These are phyloP conservation scores for Adansonia gregorii DNA, from an alignment of 441 rosid species.

Conservation along the genomic window DNA sequence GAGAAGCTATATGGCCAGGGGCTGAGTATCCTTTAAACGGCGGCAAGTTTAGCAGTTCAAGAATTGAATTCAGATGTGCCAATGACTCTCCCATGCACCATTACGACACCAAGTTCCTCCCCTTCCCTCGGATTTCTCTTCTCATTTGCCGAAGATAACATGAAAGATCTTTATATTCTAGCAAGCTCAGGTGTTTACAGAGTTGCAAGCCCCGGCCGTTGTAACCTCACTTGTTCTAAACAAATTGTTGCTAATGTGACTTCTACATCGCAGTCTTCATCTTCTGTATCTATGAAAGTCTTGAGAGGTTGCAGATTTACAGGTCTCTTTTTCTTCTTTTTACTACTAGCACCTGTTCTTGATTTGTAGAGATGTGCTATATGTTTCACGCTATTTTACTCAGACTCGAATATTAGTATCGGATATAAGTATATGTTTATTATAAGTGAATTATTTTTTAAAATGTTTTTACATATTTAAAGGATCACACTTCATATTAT, in stretches of 20 bases:
- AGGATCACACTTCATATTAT: no score
- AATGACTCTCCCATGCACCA: slow-evolving; percentile 29
- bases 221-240: slow-evolving; percentile 32
- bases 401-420: no score
- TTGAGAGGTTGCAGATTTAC: neutral
- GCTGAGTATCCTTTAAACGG: slow-evolving; percentile 39
- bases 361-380: no score
- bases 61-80: slow-evolving; percentile 33
- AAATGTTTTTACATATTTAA: no score
- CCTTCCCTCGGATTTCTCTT: slow-evolving; percentile 33
- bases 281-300: neutral
- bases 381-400: no score
- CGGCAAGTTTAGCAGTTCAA: slow-evolving; percentile 35
- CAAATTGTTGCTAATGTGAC: slow-evolving; percentile 1
- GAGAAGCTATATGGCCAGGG: slow-evolving; percentile 54
- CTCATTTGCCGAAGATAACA: slow-evolving; percentile 36
- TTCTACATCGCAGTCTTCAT: slow-evolving; percentile 18
- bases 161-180: slow-evolving; percentile 34
- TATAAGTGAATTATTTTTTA: no score
- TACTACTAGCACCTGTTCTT: neutral
- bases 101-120: slow-evolving; percentile 8
- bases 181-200: slow-evolving; percentile 38
- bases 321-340: neutral
- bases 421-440: no score
- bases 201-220: slow-evolving; percentile 38